These are phyloP conservation scores for Puya raimondii DNA, from an alignment of 176 grass and related monocot species.

Conservation along the genomic window DNA sequence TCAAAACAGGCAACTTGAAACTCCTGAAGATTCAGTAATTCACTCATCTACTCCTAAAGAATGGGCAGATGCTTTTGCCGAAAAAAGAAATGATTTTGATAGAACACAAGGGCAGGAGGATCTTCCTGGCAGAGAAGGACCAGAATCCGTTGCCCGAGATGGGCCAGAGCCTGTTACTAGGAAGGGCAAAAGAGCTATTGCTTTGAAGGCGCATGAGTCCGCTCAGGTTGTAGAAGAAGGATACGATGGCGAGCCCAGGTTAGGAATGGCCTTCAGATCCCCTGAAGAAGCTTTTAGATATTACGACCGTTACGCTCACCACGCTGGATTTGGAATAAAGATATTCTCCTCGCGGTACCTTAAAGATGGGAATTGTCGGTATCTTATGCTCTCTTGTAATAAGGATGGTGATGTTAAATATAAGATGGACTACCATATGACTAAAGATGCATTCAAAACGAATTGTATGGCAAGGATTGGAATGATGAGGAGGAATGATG, in stretches of 20 bases:
- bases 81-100: background rate
- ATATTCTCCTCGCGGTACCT: conserved; percentile 1
- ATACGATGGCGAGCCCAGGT: conserved; percentile 1
- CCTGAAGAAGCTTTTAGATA: conserved; percentile 12
- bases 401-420: conserved; percentile 10
- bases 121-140: background rate
- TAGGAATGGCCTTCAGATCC: conserved; percentile 6
- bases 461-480: conserved; percentile 4
- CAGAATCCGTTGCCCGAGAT: background rate
- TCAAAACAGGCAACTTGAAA: no score
- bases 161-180: background rate
- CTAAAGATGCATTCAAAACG: conserved; percentile 1
- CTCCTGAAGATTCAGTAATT: no score
- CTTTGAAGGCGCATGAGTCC: background rate
- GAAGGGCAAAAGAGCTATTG: background rate
- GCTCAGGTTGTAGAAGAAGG: background rate
- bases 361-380: conserved; percentile 8
- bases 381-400: conserved; percentile 11
- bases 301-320: conserved; percentile 3
- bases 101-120: background rate
- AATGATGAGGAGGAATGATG: conserved; percentile 4
- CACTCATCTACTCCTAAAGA: no score
- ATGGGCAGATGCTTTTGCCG: no score
- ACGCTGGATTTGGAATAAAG: conserved; percentile 3
- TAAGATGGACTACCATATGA: conserved; percentile 5